These are phyloP conservation scores for Talaromyces sp. DNA, from an alignment of 2,329 filamentous ascomycete genomes.

Conservation along the genomic window DNA sequence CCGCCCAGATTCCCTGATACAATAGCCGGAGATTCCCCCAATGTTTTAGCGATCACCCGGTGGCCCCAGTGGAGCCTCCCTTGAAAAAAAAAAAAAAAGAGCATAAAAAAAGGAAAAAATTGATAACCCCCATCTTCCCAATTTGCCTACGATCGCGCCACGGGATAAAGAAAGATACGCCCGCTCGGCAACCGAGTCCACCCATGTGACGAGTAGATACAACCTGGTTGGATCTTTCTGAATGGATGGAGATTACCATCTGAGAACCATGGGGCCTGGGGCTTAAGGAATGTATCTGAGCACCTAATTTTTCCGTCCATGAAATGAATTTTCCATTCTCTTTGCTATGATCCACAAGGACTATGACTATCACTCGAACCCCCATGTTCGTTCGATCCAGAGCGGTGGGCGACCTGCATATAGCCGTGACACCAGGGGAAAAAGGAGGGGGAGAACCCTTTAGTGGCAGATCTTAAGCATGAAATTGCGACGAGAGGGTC, in stretches of 20 bases:
- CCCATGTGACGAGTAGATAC: slow-evolving; percentile 9
- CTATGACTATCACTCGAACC: neutral
- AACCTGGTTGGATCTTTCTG: slow-evolving; percentile 10
- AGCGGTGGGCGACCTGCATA: slow-evolving; percentile 18
- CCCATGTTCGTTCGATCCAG: slow-evolving; percentile 7
- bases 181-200: slow-evolving; percentile 15
- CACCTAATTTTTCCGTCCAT: no score
- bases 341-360: neutral
- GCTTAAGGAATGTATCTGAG: no score
- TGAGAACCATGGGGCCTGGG: no score
- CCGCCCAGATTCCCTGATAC: slow-evolving; percentile 13
- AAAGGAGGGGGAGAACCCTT: neutral
- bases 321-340: no score
- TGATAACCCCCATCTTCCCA: slow-evolving; percentile 8
- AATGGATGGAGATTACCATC: neutral
- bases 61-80: neutral
- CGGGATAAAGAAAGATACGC: slow-evolving; percentile 22
- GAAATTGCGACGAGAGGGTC: slow-evolving; percentile 1
- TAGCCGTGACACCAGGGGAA: slow-evolving; percentile 13
- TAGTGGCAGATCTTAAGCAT: slow-evolving; percentile 27
- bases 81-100: no score
- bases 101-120: no score
- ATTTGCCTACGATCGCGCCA: slow-evolving; percentile 11
- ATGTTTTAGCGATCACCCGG: neutral
- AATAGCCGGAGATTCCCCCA: slow-evolving; percentile 5